Conservation (phyloP, 2,329 filamentous ascomycete species). For the Aureobasidium sp. region DNA sequence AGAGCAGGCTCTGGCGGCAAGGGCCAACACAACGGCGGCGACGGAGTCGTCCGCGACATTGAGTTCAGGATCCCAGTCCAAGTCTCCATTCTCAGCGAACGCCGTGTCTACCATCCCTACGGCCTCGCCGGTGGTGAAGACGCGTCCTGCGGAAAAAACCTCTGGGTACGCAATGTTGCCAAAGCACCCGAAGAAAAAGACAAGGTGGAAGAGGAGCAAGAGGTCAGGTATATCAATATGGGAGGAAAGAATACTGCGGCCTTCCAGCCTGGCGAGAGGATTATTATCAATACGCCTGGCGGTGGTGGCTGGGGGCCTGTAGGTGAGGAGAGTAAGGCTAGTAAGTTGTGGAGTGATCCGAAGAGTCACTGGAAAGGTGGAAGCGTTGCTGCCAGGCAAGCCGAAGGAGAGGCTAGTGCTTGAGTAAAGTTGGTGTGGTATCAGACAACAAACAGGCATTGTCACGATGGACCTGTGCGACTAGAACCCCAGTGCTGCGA, state of each 20-base stretch:
- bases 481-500: too few species aligned
- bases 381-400: conserved; percentile 50
- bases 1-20: conserved; percentile 55
- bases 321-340: conserved; percentile 50
- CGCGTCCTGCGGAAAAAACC: conserved; percentile 70
- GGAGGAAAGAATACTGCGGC: conserved; percentile 73
- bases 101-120: conserved; percentile 70
- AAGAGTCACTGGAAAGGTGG: conserved; percentile 54
- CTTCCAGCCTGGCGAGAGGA: conserved; percentile 69
- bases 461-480: too few species aligned
- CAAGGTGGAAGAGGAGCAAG: conserved; percentile 21
- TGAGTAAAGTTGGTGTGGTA: conserved; percentile 12
- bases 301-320: conserved; percentile 68
- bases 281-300: conserved; percentile 71
- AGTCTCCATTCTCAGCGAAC: conserved; percentile 70
- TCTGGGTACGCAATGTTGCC: conserved; percentile 71
- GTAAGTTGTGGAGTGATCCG: conserved; percentile 47
- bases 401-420: conserved; percentile 43
- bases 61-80: conserved; percentile 74
- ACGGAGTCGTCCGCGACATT: conserved; percentile 71
- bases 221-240: conserved; percentile 58
- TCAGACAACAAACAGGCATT: too few species aligned
- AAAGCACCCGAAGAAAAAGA: conserved; percentile 28
- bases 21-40: conserved; percentile 63
- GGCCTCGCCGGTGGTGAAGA: conserved; percentile 78